Evolutionary conservation across 2,329 filamentous ascomycete species (phyloP).

Genomic region (Alternaria sp.): DNA sequence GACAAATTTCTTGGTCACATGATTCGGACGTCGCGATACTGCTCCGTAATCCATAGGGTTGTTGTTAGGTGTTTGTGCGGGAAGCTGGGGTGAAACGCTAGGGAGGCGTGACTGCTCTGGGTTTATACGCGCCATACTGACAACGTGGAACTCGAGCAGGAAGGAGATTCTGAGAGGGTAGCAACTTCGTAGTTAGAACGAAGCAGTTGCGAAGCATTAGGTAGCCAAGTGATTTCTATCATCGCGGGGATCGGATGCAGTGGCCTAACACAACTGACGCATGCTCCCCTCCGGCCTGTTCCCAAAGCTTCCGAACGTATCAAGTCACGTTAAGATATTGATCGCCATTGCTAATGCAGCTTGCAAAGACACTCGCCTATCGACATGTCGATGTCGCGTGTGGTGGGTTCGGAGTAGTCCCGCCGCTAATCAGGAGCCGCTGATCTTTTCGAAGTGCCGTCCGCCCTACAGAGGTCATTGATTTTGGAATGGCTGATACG

Average conservation of each 20-base stretch:
- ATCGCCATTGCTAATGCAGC: slow-evolving; percentile 9
- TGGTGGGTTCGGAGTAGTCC: slow-evolving; percentile 5
- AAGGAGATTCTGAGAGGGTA: neutral
- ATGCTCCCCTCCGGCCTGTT: neutral
- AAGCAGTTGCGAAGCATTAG: slow-evolving; percentile 9
- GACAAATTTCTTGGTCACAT: slow-evolving; percentile 66
- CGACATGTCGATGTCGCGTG: neutral
- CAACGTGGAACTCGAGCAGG: neutral
- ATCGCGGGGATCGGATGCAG: neutral
- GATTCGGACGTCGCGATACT: slow-evolving; percentile 19
- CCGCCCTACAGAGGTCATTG: neutral
- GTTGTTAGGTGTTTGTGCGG: slow-evolving; percentile 10
- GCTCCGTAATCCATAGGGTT: slow-evolving; percentile 25
- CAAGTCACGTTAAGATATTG: slow-evolving; percentile 1
- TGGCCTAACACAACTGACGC: neutral
- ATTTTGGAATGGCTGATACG: neutral
- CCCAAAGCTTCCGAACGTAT: slow-evolving; percentile 4
- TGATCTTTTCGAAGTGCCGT: neutral
- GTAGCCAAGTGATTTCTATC: slow-evolving; percentile 9
- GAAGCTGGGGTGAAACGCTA: slow-evolving; percentile 15
- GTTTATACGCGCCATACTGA: slow-evolving; percentile 14
- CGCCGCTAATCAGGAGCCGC: slow-evolving; percentile 5
- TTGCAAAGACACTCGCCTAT: slow-evolving; percentile 2
- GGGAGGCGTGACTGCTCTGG: slow-evolving; percentile 13
- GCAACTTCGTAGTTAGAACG: neutral